Base-by-base conservation (phyloP, 139 green algal species). In the Haematococcus lacustris region DNA sequence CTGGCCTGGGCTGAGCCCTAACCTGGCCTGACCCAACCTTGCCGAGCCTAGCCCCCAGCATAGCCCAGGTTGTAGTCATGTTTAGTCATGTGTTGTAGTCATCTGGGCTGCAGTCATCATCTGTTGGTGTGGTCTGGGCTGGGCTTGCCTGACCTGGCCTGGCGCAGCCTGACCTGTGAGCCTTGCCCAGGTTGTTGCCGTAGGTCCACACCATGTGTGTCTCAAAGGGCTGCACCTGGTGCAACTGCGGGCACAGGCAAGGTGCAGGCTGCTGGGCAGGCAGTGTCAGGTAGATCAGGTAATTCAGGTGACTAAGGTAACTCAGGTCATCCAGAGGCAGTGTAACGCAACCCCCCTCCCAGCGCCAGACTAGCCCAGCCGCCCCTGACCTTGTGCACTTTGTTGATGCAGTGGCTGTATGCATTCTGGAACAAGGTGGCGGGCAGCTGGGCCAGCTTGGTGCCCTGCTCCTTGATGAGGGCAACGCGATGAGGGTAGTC, bases 321-420 rank as follows among this genome's bases (percentile, higher is more conserved):
- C 13, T 40, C 38, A 28, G 13, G 38, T 32, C 37, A 71, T 9
- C 23, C 0, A 38, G 40, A 43, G 66, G 30, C 13, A 7, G 23
- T 21, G 7, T 41, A 43, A 5, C 63, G 23, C 28, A 5, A 43
- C 30, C 5, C 43, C 35, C 25, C 25, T 2, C 53, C 53, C 4
- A 4, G 4, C 53, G 23, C 33, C 43, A 53, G 17, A 26, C 53
- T 9, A 30, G 13, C 23, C 53, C 9, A 9, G 9, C 23, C 21
- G 4, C 33, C 23, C 30, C 53, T 32, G 3, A 82, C 76, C 71
- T 82, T 69, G 60, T 82, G 76, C 3, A 82, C 38, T 38, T 78
- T 71, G 71, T 78, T 82, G 67, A 82, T 78, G 71, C 51, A 73
- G 76, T 82, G 76, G 35, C 38, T 68, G 71, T 78, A 82, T 34